Percentiles rank a stretch among this genome's conserved stretches.
Evolutionary conservation across 805 yeast genomes (phyloP).

Genomic region (Spathaspora hagerdaliae): DNA sequence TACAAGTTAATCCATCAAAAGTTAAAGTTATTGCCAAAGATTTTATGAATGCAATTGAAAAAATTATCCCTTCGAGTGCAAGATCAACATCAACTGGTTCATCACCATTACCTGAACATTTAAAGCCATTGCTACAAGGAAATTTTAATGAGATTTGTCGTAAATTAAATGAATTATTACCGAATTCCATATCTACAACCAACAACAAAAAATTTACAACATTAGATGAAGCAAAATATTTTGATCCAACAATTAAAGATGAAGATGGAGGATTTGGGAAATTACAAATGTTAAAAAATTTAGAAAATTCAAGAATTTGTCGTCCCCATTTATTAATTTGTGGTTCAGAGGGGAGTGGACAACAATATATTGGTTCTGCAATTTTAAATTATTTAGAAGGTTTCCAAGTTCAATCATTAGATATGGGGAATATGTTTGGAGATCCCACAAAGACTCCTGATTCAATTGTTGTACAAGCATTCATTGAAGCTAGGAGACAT

Average conservation of each 20-base stretch:
- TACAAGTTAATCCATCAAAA: constrained; percentile 64
- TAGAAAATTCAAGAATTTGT: constrained; percentile 61
- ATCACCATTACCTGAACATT: constrained; percentile 71
- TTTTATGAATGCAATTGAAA: constrained; percentile 79
- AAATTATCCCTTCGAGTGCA: constrained; percentile 89
- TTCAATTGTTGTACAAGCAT: constrained; percentile 74
- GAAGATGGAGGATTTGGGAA: constrained; percentile 63
- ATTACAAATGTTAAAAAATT: constrained; percentile 53
- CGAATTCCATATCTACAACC: constrained; percentile 39
- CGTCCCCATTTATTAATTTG: constrained; percentile 75
- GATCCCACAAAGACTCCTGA: constrained; percentile 83
- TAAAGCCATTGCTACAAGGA: constrained; percentile 58
- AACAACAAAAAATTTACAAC: constrained; percentile 46
- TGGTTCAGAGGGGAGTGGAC: constrained; percentile 82
- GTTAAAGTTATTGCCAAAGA: constrained; percentile 78
- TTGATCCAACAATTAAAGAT: constrained; percentile 53
- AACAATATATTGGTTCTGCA: constrained; percentile 79
- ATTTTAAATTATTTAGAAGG: constrained; percentile 81
- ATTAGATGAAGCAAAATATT: constrained; percentile 66
- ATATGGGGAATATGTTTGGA: constrained; percentile 69
- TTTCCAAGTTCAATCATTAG: constrained; percentile 81
- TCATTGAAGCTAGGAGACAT: constrained; percentile 84
- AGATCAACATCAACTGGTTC: constrained; percentile 73
- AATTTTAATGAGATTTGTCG: constrained; percentile 44
- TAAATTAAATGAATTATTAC: constrained; percentile 56